These are phyloP conservation scores for Aspergillus novoparasiticus DNA, from an alignment of 2,329 filamentous ascomycete species.

Conservation along the genomic window DNA sequence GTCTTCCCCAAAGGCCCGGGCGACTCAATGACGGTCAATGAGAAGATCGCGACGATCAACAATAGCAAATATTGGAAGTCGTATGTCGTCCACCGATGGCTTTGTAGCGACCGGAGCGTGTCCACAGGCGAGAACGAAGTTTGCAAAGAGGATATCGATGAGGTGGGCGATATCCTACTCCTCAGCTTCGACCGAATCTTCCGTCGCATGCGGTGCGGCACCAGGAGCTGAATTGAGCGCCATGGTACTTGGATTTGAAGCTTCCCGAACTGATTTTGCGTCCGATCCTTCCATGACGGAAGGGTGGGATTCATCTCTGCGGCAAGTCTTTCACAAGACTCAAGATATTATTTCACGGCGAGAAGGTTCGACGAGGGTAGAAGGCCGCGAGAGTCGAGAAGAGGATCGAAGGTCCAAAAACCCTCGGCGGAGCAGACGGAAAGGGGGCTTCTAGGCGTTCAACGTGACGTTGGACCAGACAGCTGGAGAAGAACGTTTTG, in stretches of 20 bases:
- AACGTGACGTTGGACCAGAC: constrained; percentile 15
- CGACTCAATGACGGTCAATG: constrained; percentile 75
- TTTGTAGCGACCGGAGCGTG: constrained; percentile 73
- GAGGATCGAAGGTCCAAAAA: constrained; percentile 4
- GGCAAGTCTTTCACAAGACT: constrained; percentile 26
- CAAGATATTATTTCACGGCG: constrained; percentile 10
- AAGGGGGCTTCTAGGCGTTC: constrained; percentile 25
- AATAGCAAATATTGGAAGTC: constrained; percentile 84
- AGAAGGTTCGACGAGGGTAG: not conserved
- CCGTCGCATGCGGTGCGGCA: constrained; percentile 67
- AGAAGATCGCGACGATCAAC: constrained; percentile 75
- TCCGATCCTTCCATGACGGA: constrained; percentile 51
- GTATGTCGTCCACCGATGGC: constrained; percentile 77
- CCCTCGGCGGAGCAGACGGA: constrained; percentile 15
- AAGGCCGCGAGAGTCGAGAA: not conserved
- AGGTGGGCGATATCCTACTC: constrained; percentile 66
- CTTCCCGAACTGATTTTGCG: constrained; percentile 47
- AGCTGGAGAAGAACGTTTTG: constrained; percentile 15
- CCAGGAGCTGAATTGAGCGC: constrained; percentile 52
- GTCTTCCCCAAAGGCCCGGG: constrained; percentile 80
- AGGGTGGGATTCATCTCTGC: constrained; percentile 39
- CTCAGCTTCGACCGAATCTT: constrained; percentile 70
- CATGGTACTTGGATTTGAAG: constrained; percentile 51
- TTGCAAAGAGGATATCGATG: constrained; percentile 74
- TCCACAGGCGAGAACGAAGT: constrained; percentile 81